phyloP scores from a whole-genome alignment of 768 basidiomycete genomes.

The Boletus barrowsii region DNA sequence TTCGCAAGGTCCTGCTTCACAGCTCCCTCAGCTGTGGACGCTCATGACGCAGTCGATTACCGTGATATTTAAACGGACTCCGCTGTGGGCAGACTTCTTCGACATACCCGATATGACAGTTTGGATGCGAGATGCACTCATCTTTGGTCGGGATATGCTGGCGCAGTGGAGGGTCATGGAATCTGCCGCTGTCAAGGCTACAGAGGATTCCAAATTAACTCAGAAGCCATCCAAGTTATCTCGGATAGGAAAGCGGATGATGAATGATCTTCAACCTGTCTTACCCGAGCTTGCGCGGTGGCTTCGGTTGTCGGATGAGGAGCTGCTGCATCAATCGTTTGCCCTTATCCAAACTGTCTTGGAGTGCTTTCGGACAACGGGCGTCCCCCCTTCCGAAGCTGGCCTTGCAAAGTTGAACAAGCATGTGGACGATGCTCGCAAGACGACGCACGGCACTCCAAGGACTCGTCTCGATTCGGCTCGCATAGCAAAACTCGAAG shows the following conservation, averaged over 20 bases:
- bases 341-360: slow-evolving; percentile 78
- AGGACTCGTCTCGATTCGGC: slow-evolving; percentile 53
- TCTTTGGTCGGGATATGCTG: slow-evolving; percentile 85
- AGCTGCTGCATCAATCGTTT: slow-evolving; percentile 87
- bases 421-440: slow-evolving; percentile 58
- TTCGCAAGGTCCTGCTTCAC: slow-evolving; percentile 44
- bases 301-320: slow-evolving; percentile 90
- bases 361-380: slow-evolving; percentile 66
- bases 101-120: slow-evolving; percentile 82
- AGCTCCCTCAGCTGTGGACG: slow-evolving; percentile 73
- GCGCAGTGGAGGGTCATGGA: slow-evolving; percentile 81
- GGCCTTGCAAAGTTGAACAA: slow-evolving; percentile 66
- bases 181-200: slow-evolving; percentile 40
- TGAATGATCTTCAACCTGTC: slow-evolving; percentile 72
- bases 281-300: slow-evolving; percentile 78
- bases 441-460: slow-evolving; percentile 40
- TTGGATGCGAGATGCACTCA: slow-evolving; percentile 98
- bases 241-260: slow-evolving; percentile 67
- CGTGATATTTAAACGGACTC: slow-evolving; percentile 82
- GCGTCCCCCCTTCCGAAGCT: slow-evolving; percentile 50
- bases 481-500: slow-evolving; percentile 64
- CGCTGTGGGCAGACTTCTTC: slow-evolving; percentile 77
- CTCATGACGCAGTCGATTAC: slow-evolving; percentile 77
- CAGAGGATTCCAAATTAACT: slow-evolving; percentile 18
- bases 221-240: slow-evolving; percentile 49